A percentile compares a stretch with the other conserved stretches of the same genome.
Evolutionary conservation across 768 basidiomycete genomes (phyloP).

Genomic region (Clavaria fumosa): DNA sequence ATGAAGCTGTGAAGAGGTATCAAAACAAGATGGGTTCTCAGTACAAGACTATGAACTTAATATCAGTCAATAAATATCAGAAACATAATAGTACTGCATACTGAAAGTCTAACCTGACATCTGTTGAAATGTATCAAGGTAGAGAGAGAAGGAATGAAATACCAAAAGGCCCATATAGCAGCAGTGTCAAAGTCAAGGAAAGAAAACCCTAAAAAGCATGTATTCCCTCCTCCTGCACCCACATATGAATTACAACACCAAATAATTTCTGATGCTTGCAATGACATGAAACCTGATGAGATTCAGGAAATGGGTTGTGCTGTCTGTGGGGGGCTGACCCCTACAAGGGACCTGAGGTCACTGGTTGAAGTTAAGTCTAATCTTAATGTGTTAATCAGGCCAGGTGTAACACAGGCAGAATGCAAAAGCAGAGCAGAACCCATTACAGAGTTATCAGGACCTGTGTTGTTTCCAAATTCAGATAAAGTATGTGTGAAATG

Average conservation of each 20-base stretch:
- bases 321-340: slow-evolving; percentile 9
- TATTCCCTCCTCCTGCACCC: neutral
- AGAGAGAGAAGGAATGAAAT: too few relatives aligned
- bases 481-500: slow-evolving; percentile 6
- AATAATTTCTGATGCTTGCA: neutral
- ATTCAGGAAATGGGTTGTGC: slow-evolving; percentile 11
- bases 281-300: neutral
- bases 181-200: too few relatives aligned
- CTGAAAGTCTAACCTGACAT: too few relatives aligned
- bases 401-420: slow-evolving; percentile 5
- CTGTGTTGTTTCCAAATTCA: slow-evolving; percentile 9
- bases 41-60: too few relatives aligned
- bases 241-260: neutral
- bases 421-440: slow-evolving; percentile 3
- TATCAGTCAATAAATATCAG: too few relatives aligned
- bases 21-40: too few relatives aligned
- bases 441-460: slow-evolving; percentile 9
- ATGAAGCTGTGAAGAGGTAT: too few relatives aligned
- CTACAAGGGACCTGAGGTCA: slow-evolving; percentile 2
- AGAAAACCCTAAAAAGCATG: too few relatives aligned
- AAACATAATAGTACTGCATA: too few relatives aligned
- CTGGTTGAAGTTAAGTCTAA: slow-evolving; percentile 6
- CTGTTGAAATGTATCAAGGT: too few relatives aligned
- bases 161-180: too few relatives aligned
- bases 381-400: slow-evolving; percentile 2